These are phyloP conservation scores for Solanum hybrid DNA, from an alignment of 305 asterid species.

Conservation along the genomic window DNA sequence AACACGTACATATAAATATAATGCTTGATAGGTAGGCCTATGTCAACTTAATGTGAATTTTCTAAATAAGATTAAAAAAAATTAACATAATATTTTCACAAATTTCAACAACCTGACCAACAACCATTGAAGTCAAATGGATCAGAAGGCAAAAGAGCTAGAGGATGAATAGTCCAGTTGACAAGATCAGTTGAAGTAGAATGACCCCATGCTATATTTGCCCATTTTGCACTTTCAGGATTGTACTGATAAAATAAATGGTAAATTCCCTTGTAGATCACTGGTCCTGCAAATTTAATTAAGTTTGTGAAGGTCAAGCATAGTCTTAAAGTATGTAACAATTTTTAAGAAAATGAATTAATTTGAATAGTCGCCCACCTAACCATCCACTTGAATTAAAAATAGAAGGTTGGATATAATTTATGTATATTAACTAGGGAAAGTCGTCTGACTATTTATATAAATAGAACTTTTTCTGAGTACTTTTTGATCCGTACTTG, in stretches of 20 bases:
- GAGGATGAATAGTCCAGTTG: constrained; percentile 37
- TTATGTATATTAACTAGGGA: too few relatives aligned
- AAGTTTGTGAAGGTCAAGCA: background rate
- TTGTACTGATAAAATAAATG: constrained; percentile 59
- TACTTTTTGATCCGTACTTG: too few relatives aligned
- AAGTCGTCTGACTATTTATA: too few relatives aligned
- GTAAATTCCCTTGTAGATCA: constrained; percentile 40
- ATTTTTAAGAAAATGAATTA: too few relatives aligned
- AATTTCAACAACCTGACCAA: constrained; percentile 27
- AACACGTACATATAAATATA: too few relatives aligned
- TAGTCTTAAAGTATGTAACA: background rate
- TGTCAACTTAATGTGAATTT: background rate
- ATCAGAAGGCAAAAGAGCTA: constrained; percentile 27
- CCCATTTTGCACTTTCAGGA: constrained; percentile 38
- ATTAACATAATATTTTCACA: background rate
- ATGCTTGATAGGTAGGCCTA: too few relatives aligned
- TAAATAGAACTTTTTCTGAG: too few relatives aligned
- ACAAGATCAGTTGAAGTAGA: constrained; percentile 40
- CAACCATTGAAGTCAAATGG: constrained; percentile 39
- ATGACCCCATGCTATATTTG: constrained; percentile 49
- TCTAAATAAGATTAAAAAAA: background rate
- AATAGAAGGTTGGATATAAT: too few relatives aligned
- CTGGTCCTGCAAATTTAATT: constrained; percentile 25
- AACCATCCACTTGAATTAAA: too few relatives aligned
- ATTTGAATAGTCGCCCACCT: too few relatives aligned